phyloP scores from a whole-genome alignment of 192 early-diverging fungal species.

The Backusella morwellensis region DNA sequence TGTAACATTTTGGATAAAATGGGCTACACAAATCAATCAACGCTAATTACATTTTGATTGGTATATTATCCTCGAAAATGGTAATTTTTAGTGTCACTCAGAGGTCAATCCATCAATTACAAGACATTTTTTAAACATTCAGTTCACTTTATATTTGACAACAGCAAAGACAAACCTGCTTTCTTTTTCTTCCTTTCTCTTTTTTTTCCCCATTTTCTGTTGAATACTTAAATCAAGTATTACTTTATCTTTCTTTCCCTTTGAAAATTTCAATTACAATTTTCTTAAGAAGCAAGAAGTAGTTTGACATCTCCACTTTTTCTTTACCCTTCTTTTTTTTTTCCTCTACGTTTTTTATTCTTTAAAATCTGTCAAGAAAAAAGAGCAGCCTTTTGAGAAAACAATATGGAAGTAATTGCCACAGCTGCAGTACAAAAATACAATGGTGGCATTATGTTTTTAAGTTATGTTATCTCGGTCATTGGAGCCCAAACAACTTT shows the following conservation, averaged over 20 bases:
- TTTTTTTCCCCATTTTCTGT: background rate
- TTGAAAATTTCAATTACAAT: background rate
- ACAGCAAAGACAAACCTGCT: background rate
- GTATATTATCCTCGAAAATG: background rate
- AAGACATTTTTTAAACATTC: background rate
- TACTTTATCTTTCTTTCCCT: background rate
- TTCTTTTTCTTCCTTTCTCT: background rate
- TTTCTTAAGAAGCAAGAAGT: background rate
- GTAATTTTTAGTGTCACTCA: slow-evolving; percentile 7
- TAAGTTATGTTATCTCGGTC: slow-evolving; percentile 35
- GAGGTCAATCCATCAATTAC: background rate
- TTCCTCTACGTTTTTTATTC: background rate
- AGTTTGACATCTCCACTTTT: background rate
- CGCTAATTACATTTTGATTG: background rate
- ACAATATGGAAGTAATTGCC: background rate
- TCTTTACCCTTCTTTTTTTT: background rate
- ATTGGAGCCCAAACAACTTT: slow-evolving; percentile 41
- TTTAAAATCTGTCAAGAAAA: background rate
- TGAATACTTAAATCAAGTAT: background rate
- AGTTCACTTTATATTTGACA: background rate
- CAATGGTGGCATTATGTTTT: slow-evolving; percentile 28
- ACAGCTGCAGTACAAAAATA: slow-evolving; percentile 17
- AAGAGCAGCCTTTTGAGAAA: background rate
- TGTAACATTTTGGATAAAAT: background rate
- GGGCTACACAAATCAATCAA: background rate